Conservation (phyloP, 352 stramenopile genomes). For the Thraustochytrium sp. region DNA sequence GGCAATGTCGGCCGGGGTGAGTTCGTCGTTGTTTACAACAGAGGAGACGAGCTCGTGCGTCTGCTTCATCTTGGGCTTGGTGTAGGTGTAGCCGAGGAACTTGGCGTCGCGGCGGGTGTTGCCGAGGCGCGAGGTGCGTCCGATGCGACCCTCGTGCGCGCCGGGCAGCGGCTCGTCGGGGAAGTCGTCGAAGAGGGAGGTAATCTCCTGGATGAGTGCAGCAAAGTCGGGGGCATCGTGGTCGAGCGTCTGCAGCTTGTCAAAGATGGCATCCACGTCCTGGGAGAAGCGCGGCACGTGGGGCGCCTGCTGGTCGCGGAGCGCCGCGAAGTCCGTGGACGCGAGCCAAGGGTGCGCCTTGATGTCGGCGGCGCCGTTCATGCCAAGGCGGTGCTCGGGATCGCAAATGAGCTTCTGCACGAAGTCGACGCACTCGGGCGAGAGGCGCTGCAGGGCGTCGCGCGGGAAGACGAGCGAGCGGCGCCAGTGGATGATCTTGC, state of each 20-base stretch:
- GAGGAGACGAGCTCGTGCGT: slow-evolving; percentile 35
- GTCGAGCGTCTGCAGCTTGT: slow-evolving; percentile 13
- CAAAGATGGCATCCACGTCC: slow-evolving; percentile 23
- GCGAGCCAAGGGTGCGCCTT: slow-evolving; percentile 94
- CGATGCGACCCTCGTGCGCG: slow-evolving; percentile 10
- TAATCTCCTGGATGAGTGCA: slow-evolving; percentile 40
- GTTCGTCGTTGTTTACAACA: slow-evolving; percentile 9
- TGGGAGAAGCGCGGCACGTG: slow-evolving; percentile 33
- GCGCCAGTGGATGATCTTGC: slow-evolving; percentile 86
- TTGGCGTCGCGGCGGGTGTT: slow-evolving; percentile 35
- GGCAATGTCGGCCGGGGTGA: not conserved
- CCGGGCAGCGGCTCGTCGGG: slow-evolving; percentile 18
- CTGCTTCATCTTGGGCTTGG: slow-evolving; percentile 43
- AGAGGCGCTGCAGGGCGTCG: slow-evolving; percentile 54
- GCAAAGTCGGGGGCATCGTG: not conserved
- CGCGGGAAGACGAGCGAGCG: slow-evolving; percentile 72
- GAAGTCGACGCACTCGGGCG: slow-evolving; percentile 80
- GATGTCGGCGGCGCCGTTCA: slow-evolving; percentile 86
- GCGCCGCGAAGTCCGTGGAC: slow-evolving; percentile 52
- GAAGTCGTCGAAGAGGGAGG: slow-evolving; percentile 41
- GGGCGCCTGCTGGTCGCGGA: slow-evolving; percentile 49
- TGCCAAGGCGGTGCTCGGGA: slow-evolving; percentile 83
- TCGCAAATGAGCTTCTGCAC: slow-evolving; percentile 86
- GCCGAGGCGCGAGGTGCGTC: not conserved
- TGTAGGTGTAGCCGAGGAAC: slow-evolving; percentile 45